Evolutionary conservation across 345 rosid species (phyloP).

Genomic region (Populus davidiana): DNA sequence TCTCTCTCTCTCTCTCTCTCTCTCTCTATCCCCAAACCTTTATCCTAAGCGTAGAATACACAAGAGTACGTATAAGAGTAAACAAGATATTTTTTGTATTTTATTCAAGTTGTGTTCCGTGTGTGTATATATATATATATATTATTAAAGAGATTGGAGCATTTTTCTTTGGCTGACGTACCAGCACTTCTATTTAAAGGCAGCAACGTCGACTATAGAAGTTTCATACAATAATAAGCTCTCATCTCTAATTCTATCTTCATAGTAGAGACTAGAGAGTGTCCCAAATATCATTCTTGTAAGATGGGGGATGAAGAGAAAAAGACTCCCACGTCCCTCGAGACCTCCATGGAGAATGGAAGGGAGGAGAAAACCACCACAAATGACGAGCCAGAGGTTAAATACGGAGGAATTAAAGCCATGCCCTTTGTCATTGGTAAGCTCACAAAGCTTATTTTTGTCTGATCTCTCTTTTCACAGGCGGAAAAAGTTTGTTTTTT

Average conservation of each 20-base stretch:
- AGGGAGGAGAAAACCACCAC: background rate
- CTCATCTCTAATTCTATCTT: background rate
- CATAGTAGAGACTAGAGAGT: background rate
- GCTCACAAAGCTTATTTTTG: background rate
- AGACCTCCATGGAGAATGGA: constrained; percentile 5
- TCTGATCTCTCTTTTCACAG: too few relatives aligned
- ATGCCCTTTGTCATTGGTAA: constrained; percentile 27
- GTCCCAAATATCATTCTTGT: background rate
- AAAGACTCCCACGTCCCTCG: background rate
- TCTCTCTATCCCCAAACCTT: too few relatives aligned
- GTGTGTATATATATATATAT: too few relatives aligned
- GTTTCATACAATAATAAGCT: background rate
- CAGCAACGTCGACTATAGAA: background rate
- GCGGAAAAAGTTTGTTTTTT: too few relatives aligned
- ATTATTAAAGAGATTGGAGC: background rate
- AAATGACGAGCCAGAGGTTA: background rate
- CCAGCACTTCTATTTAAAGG: background rate
- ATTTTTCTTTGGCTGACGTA: background rate
- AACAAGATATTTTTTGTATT: too few relatives aligned
- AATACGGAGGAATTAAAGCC: constrained; percentile 24
- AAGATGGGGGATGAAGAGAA: background rate
- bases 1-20: too few relatives aligned
- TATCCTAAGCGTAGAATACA: too few relatives aligned
- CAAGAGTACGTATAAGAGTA: too few relatives aligned
- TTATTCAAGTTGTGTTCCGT: too few relatives aligned